Conservation (phyloP, 1,139 yeast genomes). For the Blastobotrys indianensis region DNA sequence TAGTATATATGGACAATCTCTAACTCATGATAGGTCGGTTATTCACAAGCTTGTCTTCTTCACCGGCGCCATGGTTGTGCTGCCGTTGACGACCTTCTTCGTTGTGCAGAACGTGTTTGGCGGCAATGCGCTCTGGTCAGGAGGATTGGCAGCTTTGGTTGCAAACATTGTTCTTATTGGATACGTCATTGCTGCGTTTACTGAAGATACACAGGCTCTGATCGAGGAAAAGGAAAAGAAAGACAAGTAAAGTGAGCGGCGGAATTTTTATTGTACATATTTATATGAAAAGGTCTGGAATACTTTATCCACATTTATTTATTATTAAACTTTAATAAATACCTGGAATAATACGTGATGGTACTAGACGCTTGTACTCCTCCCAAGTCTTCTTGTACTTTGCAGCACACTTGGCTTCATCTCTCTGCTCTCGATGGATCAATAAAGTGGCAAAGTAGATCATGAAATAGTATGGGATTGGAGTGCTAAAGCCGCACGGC, state of each 20-base stretch:
- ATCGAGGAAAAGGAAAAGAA: conserved; percentile 35
- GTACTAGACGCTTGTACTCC: conserved; percentile 72
- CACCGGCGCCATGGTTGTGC: conserved; percentile 81
- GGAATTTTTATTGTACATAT: neutral
- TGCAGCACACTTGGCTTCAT: conserved; percentile 80
- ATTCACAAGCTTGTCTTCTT: conserved; percentile 71
- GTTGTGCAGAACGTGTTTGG: conserved; percentile 42
- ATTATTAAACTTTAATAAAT: conserved; percentile 46
- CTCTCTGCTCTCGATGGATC: conserved; percentile 84
- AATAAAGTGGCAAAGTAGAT: conserved; percentile 75
- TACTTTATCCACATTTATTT: neutral
- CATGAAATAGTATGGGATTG: conserved; percentile 82
- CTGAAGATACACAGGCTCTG: conserved; percentile 55
- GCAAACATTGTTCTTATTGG: conserved; percentile 86
- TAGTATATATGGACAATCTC: neutral
- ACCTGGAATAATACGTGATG: conserved; percentile 86
- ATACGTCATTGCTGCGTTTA: conserved; percentile 80
- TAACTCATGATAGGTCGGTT: conserved; percentile 42
- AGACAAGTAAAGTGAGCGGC: conserved; percentile 23
- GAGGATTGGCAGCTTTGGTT: conserved; percentile 81
- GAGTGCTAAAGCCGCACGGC: conserved; percentile 77
- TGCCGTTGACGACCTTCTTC: conserved; percentile 75
- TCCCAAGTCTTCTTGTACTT: conserved; percentile 87
- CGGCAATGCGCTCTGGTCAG: conserved; percentile 65
- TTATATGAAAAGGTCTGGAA: neutral